A percentile compares a stretch with the other conserved stretches of the same genome.
These are phyloP conservation scores for Bruguiera sexangula DNA, from an alignment of 345 rosid species.

Conservation along the genomic window DNA sequence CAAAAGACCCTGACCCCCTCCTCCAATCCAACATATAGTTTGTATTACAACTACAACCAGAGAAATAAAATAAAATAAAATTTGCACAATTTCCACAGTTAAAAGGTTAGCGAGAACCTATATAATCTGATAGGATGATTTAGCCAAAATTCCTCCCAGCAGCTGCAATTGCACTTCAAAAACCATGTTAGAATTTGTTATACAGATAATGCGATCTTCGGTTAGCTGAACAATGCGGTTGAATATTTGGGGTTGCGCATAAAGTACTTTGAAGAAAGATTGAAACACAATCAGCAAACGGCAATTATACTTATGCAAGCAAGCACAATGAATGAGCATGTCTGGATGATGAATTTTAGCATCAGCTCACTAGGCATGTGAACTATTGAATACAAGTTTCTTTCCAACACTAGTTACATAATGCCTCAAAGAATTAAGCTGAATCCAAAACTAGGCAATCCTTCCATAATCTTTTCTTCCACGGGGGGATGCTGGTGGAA, in stretches of 20 bases:
- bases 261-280: constrained; percentile 16
- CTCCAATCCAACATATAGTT: too few species aligned
- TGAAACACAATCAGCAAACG: constrained; percentile 26
- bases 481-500: constrained; percentile 75
- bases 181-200: constrained; percentile 14
- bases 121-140: neutral
- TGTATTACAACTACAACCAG: neutral
- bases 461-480: constrained; percentile 90
- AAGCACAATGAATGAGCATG: constrained; percentile 50
- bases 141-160: constrained; percentile 12
- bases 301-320: constrained; percentile 46
- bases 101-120: neutral
- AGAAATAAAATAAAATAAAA: neutral
- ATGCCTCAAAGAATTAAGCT: constrained; percentile 3
- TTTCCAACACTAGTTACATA: constrained; percentile 51
- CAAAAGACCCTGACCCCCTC: too few species aligned
- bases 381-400: constrained; percentile 51
- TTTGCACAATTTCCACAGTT: neutral
- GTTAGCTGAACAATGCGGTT: neutral
- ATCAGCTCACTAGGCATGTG: constrained; percentile 64
- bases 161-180: constrained; percentile 18
- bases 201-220: neutral
- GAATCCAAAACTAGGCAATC: constrained; percentile 52
- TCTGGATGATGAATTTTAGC: constrained; percentile 36
- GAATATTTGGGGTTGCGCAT: constrained; percentile 10